phyloP scores from a whole-genome alignment of 352 stramenopile genomes.

The Phytophthora lateralis region DNA sequence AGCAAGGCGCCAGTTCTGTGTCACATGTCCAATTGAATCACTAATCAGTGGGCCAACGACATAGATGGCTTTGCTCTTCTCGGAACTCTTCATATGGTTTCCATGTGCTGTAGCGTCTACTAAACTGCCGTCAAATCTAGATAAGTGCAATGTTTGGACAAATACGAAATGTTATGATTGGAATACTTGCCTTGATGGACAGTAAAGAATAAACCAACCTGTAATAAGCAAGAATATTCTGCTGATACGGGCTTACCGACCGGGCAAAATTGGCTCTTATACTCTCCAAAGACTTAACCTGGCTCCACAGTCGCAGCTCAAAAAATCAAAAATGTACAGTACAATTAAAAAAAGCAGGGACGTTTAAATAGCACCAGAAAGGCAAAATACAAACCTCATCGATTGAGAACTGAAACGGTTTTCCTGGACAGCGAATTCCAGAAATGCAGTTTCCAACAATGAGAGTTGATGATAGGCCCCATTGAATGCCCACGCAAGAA shows the following conservation, averaged over 20 bases:
- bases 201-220: slow-evolving; percentile 16
- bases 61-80: slow-evolving; percentile 1
- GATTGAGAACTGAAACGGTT: slow-evolving; percentile 50
- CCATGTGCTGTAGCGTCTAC: slow-evolving; percentile 10
- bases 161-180: not conserved
- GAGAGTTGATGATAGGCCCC: slow-evolving; percentile 26
- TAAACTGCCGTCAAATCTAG: slow-evolving; percentile 26
- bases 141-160: not conserved
- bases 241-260: slow-evolving; percentile 2
- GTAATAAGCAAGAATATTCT: slow-evolving; percentile 22
- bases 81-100: slow-evolving; percentile 1
- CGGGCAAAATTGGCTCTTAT: slow-evolving; percentile 19
- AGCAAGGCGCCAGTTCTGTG: slow-evolving; percentile 25
- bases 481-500: slow-evolving; percentile 9
- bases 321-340: slow-evolving; percentile 1
- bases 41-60: slow-evolving; percentile 12
- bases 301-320: slow-evolving; percentile 30
- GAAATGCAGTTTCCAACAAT: slow-evolving; percentile 51
- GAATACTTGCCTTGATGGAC: not conserved
- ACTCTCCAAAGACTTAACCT: slow-evolving; percentile 1
- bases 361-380: not conserved
- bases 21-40: slow-evolving; percentile 10
- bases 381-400: slow-evolving; percentile 44
- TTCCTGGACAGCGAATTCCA: slow-evolving; percentile 33
- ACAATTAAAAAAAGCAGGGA: not conserved